phyloP scores from a whole-genome alignment of 371 early-diverging fungal species.

The Nosema granulosis region DNA sequence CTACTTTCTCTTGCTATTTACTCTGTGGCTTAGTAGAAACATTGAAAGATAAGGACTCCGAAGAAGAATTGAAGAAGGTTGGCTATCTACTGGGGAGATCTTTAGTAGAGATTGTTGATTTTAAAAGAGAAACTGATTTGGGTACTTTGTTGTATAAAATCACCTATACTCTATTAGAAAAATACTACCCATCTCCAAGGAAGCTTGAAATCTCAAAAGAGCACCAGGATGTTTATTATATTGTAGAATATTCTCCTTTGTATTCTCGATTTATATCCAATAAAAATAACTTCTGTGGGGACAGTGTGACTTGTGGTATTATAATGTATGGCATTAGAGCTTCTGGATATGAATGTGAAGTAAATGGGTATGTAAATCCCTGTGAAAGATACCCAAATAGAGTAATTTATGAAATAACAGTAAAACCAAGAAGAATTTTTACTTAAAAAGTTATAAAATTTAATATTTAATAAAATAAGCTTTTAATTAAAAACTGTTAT shows the following conservation, averaged over 20 bases:
- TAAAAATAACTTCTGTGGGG: constrained; percentile 39
- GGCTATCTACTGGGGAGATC: constrained; percentile 33
- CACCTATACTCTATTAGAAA: constrained; percentile 41
- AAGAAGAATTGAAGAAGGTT: constrained; percentile 35
- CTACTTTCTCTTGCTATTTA: constrained; percentile 17
- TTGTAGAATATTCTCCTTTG: constrained; percentile 28
- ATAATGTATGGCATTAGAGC: constrained; percentile 37
- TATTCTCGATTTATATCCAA: constrained; percentile 19
- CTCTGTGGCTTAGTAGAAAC: constrained; percentile 35
- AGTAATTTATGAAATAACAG: constrained; percentile 37
- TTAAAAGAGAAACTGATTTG: constrained; percentile 43
- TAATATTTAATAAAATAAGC: too few relatives aligned
- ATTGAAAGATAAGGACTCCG: constrained; percentile 30
- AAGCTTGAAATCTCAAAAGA: constrained; percentile 27
- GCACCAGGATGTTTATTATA: constrained; percentile 3
- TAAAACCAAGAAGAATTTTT: background rate
- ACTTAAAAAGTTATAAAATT: too few relatives aligned
- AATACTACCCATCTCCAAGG: constrained; percentile 17
- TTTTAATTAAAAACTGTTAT: too few relatives aligned
- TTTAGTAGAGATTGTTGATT: constrained; percentile 20
- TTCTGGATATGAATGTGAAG: constrained; percentile 37
- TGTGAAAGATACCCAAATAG: constrained; percentile 23
- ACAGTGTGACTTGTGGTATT: constrained; percentile 39
- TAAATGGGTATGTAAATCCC: constrained; percentile 35
- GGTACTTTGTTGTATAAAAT: constrained; percentile 45